Evolutionary conservation across 257 asterid species (phyloP).

Genomic region (Jacaranda mimosifolia): DNA sequence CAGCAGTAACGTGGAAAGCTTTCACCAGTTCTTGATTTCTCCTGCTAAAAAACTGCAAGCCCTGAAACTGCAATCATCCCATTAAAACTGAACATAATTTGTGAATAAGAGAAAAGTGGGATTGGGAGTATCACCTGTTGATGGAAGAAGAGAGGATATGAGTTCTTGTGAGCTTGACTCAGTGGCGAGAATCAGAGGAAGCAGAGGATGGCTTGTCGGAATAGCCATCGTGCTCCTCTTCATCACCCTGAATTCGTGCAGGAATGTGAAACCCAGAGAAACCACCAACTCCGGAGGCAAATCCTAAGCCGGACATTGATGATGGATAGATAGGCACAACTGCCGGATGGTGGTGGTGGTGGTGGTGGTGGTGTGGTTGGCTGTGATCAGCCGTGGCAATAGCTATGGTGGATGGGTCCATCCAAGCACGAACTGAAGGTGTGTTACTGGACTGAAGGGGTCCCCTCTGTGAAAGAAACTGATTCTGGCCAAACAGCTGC

Average conservation of each 20-base stretch:
- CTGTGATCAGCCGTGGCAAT: conserved; percentile 58
- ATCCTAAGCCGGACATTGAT: conserved; percentile 62
- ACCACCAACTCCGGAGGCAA: conserved; percentile 64
- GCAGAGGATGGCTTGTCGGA: conserved; percentile 90
- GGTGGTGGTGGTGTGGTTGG: conserved; percentile 55
- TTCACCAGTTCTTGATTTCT: conserved; percentile 17
- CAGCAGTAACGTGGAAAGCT: conserved; percentile 19
- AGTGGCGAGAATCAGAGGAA: conserved; percentile 91
- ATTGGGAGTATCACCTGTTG: conserved; percentile 38
- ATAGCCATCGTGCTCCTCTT: conserved; percentile 90
- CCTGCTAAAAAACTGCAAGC: conserved; percentile 22
- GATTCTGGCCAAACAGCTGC: conserved; percentile 60
- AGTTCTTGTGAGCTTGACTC: conserved; percentile 42
- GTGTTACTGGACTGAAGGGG: conserved; percentile 98
- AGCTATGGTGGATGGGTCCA: conserved; percentile 66
- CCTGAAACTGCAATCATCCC: not conserved
- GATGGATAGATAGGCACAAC: conserved; percentile 66
- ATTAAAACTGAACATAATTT: not conserved
- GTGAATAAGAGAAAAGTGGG: no score
- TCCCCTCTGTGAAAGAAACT: conserved; percentile 87
- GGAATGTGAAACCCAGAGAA: conserved; percentile 76
- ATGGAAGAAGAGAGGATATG: conserved; percentile 32
- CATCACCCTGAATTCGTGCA: conserved; percentile 89
- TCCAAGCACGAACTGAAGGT: conserved; percentile 90
- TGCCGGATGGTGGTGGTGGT: conserved; percentile 54